Conservation (phyloP, 1,284 basidiomycete genomes). For the Ceratobasidium sp. region DNA sequence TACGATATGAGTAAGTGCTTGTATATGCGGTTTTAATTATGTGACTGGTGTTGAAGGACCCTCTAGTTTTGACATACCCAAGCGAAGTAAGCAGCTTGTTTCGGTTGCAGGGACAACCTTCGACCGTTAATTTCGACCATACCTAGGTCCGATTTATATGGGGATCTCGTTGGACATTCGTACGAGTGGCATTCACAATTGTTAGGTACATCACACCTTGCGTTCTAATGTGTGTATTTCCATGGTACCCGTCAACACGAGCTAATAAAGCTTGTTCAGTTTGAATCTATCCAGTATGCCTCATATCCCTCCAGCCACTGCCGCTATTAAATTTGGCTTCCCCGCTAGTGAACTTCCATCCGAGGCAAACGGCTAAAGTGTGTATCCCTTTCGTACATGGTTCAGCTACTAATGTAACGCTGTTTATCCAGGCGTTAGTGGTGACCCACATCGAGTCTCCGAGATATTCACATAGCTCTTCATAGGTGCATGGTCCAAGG, state of each 20-base stretch:
- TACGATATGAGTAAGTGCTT: conserved; percentile 33
- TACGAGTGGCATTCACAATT: conserved; percentile 30
- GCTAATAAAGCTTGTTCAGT: conserved; percentile 5
- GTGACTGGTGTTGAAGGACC: background rate
- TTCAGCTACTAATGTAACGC: background rate
- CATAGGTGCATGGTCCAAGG: conserved; percentile 21
- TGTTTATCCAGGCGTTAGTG: conserved; percentile 20
- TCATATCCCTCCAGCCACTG: background rate
- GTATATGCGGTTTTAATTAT: background rate
- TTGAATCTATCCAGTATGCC: conserved; percentile 32
- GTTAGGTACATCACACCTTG: conserved; percentile 36
- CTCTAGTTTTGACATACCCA: conserved; percentile 20
- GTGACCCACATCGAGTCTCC: too few species aligned
- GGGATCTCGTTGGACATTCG: conserved; percentile 41
- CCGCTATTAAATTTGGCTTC: background rate
- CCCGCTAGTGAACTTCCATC: conserved; percentile 33
- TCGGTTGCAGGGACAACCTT: background rate
- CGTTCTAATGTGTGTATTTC: conserved; percentile 20
- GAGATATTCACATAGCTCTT: background rate
- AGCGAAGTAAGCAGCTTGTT: conserved; percentile 9
- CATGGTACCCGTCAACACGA: too few species aligned
- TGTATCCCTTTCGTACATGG: background rate
- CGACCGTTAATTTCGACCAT: background rate
- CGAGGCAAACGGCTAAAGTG: conserved; percentile 28
- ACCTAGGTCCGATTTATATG: conserved; percentile 36